Conservation (phyloP, 345 rosid species). For the Eucalyptus albens region DNA sequence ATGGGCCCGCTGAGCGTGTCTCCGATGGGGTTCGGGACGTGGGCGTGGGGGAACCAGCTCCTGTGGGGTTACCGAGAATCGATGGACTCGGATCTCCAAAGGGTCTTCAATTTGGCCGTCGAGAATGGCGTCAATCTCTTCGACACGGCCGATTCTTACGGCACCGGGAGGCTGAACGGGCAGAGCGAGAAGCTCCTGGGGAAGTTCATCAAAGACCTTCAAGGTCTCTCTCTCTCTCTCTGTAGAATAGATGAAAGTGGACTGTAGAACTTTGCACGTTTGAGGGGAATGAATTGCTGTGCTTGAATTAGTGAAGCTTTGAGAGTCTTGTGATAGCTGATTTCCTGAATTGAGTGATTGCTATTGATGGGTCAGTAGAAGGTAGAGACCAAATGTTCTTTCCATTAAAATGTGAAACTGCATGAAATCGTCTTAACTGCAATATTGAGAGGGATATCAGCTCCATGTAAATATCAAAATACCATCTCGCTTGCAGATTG, state of each 20-base stretch:
- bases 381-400: not conserved
- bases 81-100: slow-evolving; percentile 78
- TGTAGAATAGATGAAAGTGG: not conserved
- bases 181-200: slow-evolving; percentile 90
- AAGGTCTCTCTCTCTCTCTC: slow-evolving; percentile 7
- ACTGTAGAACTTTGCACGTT: not conserved
- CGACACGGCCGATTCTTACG: slow-evolving; percentile 95
- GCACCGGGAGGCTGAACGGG: slow-evolving; percentile 77
- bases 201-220: slow-evolving; percentile 55
- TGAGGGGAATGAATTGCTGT: not conserved
- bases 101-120: slow-evolving; percentile 60
- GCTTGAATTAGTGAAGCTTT: not conserved
- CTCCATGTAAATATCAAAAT: not conserved
- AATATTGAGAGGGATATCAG: not conserved
- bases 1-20: slow-evolving; percentile 82
- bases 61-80: slow-evolving; percentile 84
- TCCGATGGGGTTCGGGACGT: slow-evolving; percentile 95
- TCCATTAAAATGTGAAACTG: not conserved
- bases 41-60: slow-evolving; percentile 99
- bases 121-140: slow-evolving; percentile 73
- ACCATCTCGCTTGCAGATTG: not conserved
- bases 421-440: not conserved
- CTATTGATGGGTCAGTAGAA: not conserved
- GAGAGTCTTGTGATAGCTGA: not conserved
- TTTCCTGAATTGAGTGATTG: not conserved